Evolutionary conservation across 805 yeast species (phyloP).

Genomic region (Candida boleticola): DNA sequence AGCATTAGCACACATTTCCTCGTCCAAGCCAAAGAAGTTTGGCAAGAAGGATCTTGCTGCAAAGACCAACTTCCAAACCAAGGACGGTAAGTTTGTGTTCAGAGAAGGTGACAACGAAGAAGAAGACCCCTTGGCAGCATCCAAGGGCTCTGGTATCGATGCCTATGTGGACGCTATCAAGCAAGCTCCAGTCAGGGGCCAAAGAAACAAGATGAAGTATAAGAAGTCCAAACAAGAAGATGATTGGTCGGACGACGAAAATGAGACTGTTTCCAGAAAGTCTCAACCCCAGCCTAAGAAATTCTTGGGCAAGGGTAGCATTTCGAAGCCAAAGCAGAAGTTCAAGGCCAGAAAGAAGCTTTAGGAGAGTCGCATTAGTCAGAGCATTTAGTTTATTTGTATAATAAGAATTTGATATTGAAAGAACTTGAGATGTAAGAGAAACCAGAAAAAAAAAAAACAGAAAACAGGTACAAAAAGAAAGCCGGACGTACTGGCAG

Average conservation of each 20-base stretch:
- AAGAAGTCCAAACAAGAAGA: slow-evolving; percentile 59
- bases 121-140: slow-evolving; percentile 43
- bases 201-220: slow-evolving; percentile 84
- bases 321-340: slow-evolving; percentile 44
- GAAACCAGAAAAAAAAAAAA: no score
- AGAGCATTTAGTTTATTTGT: no score
- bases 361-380: no score
- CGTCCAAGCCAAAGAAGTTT: slow-evolving; percentile 72
- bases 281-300: slow-evolving; percentile 10
- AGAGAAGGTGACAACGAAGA: slow-evolving; percentile 45
- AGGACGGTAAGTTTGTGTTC: slow-evolving; percentile 69
- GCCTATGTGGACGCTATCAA: slow-evolving; percentile 94
- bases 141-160: slow-evolving; percentile 61
- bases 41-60: slow-evolving; percentile 42
- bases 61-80: slow-evolving; percentile 45
- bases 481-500: no score
- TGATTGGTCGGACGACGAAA: slow-evolving; percentile 46
- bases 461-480: no score
- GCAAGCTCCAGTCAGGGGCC: slow-evolving; percentile 93
- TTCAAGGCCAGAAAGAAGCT: slow-evolving; percentile 62
- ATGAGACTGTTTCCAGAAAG: slow-evolving; percentile 10
- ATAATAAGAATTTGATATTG: no score
- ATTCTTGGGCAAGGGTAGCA: slow-evolving; percentile 19
- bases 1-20: slow-evolving; percentile 83
- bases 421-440: no score